Evolutionary conservation across 164 flowering plant species (phyloP), one percentile per base, ranked within the genome.

Genomic region (Warburgia ugandensis): DNA sequence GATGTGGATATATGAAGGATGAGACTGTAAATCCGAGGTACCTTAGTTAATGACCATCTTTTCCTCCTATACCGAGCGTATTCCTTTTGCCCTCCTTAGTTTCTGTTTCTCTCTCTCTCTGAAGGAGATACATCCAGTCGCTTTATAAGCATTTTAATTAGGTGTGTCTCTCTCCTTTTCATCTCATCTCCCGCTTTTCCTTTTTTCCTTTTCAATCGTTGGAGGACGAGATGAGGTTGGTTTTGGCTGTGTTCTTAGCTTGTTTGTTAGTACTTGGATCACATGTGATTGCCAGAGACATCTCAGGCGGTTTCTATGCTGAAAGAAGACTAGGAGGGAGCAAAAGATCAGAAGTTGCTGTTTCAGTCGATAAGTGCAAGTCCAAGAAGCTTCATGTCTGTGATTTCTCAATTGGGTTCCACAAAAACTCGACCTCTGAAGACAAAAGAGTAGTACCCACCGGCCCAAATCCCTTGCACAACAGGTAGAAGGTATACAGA

Each of bases 391-490:
- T 36, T 11, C 28, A 17, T 16, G 40, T 48, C 12, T 61, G 58
- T 32, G 38, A 21, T 16, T 16, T 33, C 6, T 31, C 28, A 6
- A 13, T 42, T 2, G 23, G 11, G 21, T 28, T 38, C 17, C 38
- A 47, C n/a, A 58, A 20, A 8, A 54, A 31, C 32, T 41, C 30
- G 10, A 32, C 61, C 44, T 33, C 56, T 3, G 71, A 58, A 35
- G 59, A 58, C n/a, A 62, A 67, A 26, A 44, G 71, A 58, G 37
- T 37, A 3, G 67, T 67, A 9, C 71, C 67, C 38, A 67, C 66
- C 16, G 71, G 71, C 55, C 67, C 71, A 43, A 67, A 67, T 58
- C 71, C 71, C 2, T 45, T 67, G 32, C 71, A 67, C 54, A 67
- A 67, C 60, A 62, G 63, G 48, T 67, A 62, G 54, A 13, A 23